Evolutionary conservation across 331 rosid species (phyloP).

Genomic region (Dryas integrifolia): DNA sequence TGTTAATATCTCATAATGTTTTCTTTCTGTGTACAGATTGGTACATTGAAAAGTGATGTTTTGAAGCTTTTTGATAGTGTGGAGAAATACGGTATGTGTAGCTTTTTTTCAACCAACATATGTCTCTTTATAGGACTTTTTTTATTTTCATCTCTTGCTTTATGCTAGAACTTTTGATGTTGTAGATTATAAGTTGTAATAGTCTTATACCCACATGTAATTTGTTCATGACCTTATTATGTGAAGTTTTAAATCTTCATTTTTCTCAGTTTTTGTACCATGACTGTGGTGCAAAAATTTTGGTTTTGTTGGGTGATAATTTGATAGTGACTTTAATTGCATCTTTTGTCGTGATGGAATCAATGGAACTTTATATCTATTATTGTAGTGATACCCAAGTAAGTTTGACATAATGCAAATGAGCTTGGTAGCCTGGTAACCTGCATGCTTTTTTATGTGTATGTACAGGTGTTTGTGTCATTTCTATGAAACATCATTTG

Average conservation of each 20-base stretch:
- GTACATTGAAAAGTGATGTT: conserved; percentile 66
- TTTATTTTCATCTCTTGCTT: background rate
- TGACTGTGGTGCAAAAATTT: conserved; percentile 1
- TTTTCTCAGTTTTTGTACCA: background rate
- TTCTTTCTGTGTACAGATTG: conserved; percentile 54
- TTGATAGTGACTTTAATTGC: background rate
- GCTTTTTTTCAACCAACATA: background rate
- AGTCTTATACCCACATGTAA: conserved; percentile 6
- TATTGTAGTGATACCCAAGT: background rate
- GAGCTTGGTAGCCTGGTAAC: background rate
- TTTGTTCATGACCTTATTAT: background rate
- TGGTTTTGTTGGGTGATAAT: background rate
- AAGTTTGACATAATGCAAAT: conserved; percentile 4
- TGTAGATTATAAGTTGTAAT: background rate
- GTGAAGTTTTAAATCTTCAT: background rate
- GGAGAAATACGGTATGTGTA: conserved; percentile 81
- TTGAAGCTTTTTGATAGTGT: conserved; percentile 90
- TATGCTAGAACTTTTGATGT: background rate
- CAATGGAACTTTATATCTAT: background rate
- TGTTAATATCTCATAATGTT: conserved; percentile 17
- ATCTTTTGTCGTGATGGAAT: background rate
- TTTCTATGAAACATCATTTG: background rate
- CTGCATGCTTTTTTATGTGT: background rate
- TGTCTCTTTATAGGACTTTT: background rate
- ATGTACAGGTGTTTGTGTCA: background rate